These are phyloP conservation scores for Cicer arietinum DNA, from an alignment of 306 rosid species.

Conservation along the genomic window DNA sequence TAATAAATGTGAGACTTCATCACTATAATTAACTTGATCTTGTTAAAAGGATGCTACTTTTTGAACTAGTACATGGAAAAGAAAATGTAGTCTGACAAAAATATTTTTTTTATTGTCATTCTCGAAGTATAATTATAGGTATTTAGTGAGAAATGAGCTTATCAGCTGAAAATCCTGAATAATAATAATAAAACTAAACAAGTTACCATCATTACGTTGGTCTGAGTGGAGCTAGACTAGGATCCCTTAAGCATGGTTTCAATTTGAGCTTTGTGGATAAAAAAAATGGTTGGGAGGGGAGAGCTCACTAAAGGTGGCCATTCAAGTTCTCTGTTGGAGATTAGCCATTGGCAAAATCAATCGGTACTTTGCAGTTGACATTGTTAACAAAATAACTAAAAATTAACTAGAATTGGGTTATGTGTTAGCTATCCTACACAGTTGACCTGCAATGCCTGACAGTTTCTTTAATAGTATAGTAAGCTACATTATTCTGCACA, in stretches of 20 bases:
- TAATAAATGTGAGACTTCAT: background rate
- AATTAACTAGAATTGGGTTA: background rate
- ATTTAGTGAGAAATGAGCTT: constrained; percentile 3
- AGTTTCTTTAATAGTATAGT: background rate
- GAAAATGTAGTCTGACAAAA: background rate
- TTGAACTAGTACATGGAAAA: background rate
- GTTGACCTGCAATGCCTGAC: background rate
- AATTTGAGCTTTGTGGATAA: too few species aligned
- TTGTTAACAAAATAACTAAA: background rate
- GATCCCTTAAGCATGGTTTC: too few species aligned
- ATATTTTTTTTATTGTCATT: background rate
- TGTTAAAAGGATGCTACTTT: background rate
- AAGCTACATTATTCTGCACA: background rate
- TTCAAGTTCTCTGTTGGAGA: background rate
- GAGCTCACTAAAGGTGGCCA: background rate
- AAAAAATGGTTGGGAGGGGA: too few species aligned
- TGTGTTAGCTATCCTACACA: background rate
- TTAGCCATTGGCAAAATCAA: background rate
- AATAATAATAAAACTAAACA: background rate
- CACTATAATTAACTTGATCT: constrained; percentile 4
- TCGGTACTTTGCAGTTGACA: background rate
- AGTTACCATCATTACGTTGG: background rate
- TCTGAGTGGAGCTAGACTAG: too few species aligned
- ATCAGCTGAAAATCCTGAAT: background rate
- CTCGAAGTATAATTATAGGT: constrained; percentile 9